phyloP scores from a whole-genome alignment of 164 flowering plant genomes.

The Stephania japonica region DNA sequence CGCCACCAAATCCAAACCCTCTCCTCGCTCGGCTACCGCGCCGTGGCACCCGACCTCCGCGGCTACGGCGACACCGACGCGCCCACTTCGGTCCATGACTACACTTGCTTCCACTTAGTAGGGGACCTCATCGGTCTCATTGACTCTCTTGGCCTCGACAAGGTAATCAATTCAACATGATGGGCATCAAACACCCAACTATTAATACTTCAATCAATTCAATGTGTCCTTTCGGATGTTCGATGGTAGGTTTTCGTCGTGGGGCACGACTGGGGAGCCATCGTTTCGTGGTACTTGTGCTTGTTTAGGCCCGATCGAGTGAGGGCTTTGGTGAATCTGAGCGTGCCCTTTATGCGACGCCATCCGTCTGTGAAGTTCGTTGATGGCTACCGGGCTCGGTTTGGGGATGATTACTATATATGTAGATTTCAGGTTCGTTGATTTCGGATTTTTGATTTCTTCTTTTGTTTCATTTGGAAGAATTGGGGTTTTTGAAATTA shows the following conservation, averaged over 20 bases:
- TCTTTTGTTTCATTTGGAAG: neutral
- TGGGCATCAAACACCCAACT: neutral
- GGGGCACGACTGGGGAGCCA: slow-evolving; percentile 72
- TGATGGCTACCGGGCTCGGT: slow-evolving; percentile 23
- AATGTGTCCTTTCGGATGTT: too few relatives aligned
- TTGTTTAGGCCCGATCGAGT: slow-evolving; percentile 53
- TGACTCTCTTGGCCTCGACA: slow-evolving; percentile 43
- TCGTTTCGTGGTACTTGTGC: slow-evolving; percentile 52
- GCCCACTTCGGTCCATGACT: slow-evolving; percentile 36
- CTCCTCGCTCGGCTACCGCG: slow-evolving; percentile 49
- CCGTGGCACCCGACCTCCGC: slow-evolving; percentile 73
- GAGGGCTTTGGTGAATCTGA: slow-evolving; percentile 51
- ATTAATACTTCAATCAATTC: neutral
- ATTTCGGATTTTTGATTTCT: neutral
- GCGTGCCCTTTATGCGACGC: slow-evolving; percentile 40
- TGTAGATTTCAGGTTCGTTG: slow-evolving; percentile 57
- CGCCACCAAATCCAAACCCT: slow-evolving; percentile 44
- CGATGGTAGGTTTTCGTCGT: slow-evolving; percentile 36
- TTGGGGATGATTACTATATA: slow-evolving; percentile 58
- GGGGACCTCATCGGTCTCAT: slow-evolving; percentile 62
- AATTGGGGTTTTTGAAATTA: neutral
- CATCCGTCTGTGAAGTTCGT: slow-evolving; percentile 35
- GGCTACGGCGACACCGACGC: slow-evolving; percentile 74
- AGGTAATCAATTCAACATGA: slow-evolving; percentile 13
- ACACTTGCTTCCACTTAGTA: slow-evolving; percentile 46